Base-by-base conservation (phyloP, 129 eudicot species). In the Chrysanthemum makinoi region DNA sequence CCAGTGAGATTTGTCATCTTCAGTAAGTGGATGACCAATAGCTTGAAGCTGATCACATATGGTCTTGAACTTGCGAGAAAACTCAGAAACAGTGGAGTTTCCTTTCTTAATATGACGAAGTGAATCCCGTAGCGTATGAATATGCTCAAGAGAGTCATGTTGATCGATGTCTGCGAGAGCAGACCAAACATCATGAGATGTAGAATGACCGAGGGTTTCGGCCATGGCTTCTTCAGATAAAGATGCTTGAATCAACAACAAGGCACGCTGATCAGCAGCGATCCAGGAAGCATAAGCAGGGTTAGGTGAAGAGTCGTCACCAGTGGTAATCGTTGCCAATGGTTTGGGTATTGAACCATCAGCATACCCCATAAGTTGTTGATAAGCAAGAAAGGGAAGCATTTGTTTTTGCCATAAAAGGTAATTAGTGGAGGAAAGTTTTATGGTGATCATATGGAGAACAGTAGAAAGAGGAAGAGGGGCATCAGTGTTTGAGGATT, bases 241-340 rank as follows among this genome's bases (percentile, higher is more conserved):
- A 6, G 10, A 22, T 22, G 2, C 2, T 9, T 2, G 52, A 6
- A 48, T 48, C 14, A 48, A 48, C 10, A 28, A 1, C 33, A 28
- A 22, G 33, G 10, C 52, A 48, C 52, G 10, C 14, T 48, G 52
- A 48, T 3, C 52, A 48, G 6, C 52, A 48, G 6, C 10, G 14
- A 48, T 1, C 52, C 10, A 48, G 10, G 52, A 48, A 7, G 6
- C 52, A 48, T 48, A 48, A 7, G 52, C 52, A 20, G 22, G 22
- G 22, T 20, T 20, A 20, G 22, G 22, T 20, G 22, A 48, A 12
- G 10, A 62, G 14, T 1, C 35, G 14, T 91, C 11, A 96, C 98
- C 2, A 94, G 30, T 26, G 30, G 30, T 20, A 20, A 20, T 20
- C 22, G 24, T 22, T 22, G 24, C 24, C 24, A 22, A 22, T 22